phyloP scores from a whole-genome alignment of 2,329 filamentous ascomycete species.

The Herpotrichia juniperi region DNA sequence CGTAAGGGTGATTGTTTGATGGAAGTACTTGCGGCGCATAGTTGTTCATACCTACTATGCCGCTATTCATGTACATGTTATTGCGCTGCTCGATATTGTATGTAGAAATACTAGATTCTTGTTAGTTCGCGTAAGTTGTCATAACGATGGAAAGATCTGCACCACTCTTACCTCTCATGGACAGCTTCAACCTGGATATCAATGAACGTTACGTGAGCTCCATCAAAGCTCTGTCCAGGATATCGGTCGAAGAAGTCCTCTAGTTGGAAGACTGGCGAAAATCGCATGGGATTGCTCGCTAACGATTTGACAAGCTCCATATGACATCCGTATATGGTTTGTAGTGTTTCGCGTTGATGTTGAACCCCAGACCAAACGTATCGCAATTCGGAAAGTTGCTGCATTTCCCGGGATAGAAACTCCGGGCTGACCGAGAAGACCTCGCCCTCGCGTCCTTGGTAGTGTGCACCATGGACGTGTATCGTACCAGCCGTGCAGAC shows the following conservation, averaged over 20 bases:
- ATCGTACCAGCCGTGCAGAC: constrained; percentile 87
- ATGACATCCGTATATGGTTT: constrained; percentile 79
- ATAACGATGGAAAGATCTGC: background rate
- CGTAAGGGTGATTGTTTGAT: constrained; percentile 31
- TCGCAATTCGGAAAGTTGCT: constrained; percentile 76
- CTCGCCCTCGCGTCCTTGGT: constrained; percentile 67
- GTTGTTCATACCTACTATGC: constrained; percentile 28
- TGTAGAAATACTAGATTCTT: constrained; percentile 31
- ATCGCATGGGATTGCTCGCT: constrained; percentile 71
- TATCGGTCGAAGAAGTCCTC: constrained; percentile 91
- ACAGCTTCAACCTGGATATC: constrained; percentile 69
- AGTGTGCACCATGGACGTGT: constrained; percentile 85
- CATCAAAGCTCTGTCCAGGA: constrained; percentile 72
- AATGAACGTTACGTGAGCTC: constrained; percentile 73
- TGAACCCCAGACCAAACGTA: constrained; percentile 79
- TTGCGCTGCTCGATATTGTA: constrained; percentile 46
- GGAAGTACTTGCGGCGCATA: constrained; percentile 35
- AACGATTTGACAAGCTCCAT: constrained; percentile 77
- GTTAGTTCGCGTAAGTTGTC: constrained; percentile 1
- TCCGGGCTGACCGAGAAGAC: constrained; percentile 70
- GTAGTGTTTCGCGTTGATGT: constrained; percentile 79
- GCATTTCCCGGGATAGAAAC: constrained; percentile 78
- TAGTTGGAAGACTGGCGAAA: constrained; percentile 79
- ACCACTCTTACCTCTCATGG: constrained; percentile 59
- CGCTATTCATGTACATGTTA: constrained; percentile 42